Base-by-base conservation (phyloP, 148 eudicot species). In the Beta vulgaris region DNA sequence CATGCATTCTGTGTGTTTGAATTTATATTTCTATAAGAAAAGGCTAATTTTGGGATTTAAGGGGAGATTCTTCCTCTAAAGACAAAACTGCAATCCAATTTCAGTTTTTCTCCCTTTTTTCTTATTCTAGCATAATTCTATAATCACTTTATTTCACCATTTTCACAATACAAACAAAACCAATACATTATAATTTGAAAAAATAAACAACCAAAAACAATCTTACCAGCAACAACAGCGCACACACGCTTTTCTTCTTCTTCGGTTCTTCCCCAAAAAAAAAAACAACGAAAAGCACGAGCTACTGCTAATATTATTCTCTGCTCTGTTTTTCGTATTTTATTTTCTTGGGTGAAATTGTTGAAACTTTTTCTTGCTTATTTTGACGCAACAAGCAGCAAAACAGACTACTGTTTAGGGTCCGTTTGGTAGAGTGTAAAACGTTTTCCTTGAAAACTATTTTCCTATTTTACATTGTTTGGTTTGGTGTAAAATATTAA, bases 1-100 rank as follows among this genome's bases (percentile, higher is more conserved):
- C n/a, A n/a, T n/a, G n/a, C n/a, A n/a, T n/a, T n/a, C n/a, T n/a
- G n/a, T n/a, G n/a, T n/a, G n/a, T n/a, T n/a, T n/a, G n/a, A n/a
- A n/a, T n/a, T n/a, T n/a, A n/a, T n/a, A n/a, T n/a, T n/a, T n/a
- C n/a, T n/a, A n/a, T n/a, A n/a, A n/a, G n/a, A 46, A 63, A 65
- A 65, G n/a, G 69, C n/a, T 37, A n/a, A n/a, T 18, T 37, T 65
- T 65, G 37, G 69, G 69, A 31, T n/a, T 65, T 65, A 36, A 65
- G 48, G 11, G 68, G 13, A 58, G 40, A 35, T 10, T 66, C 69
- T n/a, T 66, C n/a, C 6, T 14, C n/a, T 25, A 43, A 39, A 72
- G 80, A 81, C 77, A 81, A 76, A 76, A 81, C 34, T 59, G 6
- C 59, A 66, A 81, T 28, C 76, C 62, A 63, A 46, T 54, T 55